Evolutionary conservation across 441 rosid genomes (phyloP), one percentile per base, ranked within the genome.

Genomic region (Biscutella laevigata): DNA sequence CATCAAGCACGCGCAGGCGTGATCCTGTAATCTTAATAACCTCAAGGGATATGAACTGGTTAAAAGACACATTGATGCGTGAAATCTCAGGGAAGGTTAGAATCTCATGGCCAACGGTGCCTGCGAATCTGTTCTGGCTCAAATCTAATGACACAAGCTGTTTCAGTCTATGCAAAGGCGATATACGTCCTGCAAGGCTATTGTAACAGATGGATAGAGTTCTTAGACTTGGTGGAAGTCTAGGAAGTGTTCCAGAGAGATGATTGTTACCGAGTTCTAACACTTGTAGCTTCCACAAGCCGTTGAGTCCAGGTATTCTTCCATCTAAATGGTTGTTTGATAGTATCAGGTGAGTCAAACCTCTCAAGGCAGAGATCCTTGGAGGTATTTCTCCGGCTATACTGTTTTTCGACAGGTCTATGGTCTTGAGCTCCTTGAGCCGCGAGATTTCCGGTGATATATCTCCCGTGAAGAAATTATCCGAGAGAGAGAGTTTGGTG

Each of bases 101-200:
- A 38, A 68, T 48, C 29, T 68, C 59, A 26, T 61, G 64, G 22
- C 48, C 35, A 11, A 83, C 48, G 26, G 50, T 12, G 26, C 81
- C 77, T n/a, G 78, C 53, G 56, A 83, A 56, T 62, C 77, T 78
- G 74, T 80, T 80, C 34, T 64, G 70, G 54, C 81, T 73, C 42
- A 78, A 40, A 44, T 80, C 81, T 33, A 78, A n/a, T 7, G 55
- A 35, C 22, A 49, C 53, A 30, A 76, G 78, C 6, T 64, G 62
- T 16, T 58, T 32, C 2, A 76, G 74, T 45, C 49, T 64, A 38
- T 30, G 45, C 42, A 74, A 6, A 2, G 70, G 58, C 0, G 78
- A 49, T 35, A 76, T 55, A 11, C 69, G 75, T 9, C 86, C 86
- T 7, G 77, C 61, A n/a, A 83, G 67, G n/a, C 56, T 32, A 27